Evolutionary conservation across 805 yeast genomes (phyloP).

Genomic region (Sugiyamaella qingdaonensis): DNA sequence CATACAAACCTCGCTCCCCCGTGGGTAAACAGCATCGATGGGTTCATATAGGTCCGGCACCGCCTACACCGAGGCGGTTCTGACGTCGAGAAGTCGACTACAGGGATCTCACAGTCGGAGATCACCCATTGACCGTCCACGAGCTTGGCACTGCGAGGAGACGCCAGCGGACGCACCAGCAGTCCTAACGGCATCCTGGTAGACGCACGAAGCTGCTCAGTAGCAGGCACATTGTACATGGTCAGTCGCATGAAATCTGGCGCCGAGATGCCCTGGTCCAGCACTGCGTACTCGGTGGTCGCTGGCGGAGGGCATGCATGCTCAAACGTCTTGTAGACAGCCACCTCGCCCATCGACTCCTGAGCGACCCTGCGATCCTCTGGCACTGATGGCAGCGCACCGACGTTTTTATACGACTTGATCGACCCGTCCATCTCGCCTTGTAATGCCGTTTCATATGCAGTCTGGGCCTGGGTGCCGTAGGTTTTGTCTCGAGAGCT

Average conservation of each 20-base stretch:
- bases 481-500: no score
- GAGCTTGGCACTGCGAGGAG: slow-evolving; percentile 30
- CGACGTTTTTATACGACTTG: slow-evolving; percentile 6
- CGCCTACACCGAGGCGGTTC: slow-evolving; percentile 89
- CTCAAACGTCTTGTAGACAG: slow-evolving; percentile 63
- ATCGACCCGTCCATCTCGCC: neutral
- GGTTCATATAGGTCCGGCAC: slow-evolving; percentile 87
- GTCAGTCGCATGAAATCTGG: slow-evolving; percentile 76
- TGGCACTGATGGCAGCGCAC: slow-evolving; percentile 36
- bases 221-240: slow-evolving; percentile 76
- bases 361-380: slow-evolving; percentile 32
- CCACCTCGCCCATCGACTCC: slow-evolving; percentile 33
- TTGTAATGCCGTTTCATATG: neutral
- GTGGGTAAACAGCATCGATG: slow-evolving; percentile 63
- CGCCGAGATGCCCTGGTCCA: slow-evolving; percentile 81
- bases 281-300: slow-evolving; percentile 60
- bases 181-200: slow-evolving; percentile 80
- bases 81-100: slow-evolving; percentile 53
- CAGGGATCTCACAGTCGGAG: slow-evolving; percentile 46
- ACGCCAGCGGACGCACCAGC: slow-evolving; percentile 81
- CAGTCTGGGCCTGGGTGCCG: no score
- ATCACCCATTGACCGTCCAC: neutral
- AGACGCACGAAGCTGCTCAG: slow-evolving; percentile 61
- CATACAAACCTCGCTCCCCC: slow-evolving; percentile 66
- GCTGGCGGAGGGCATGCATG: slow-evolving; percentile 81